Evolutionary conservation across 2,329 filamentous ascomycete species (phyloP), one percentile per base, ranked within the genome.

Genomic region (Malbranchea zuffiana): DNA sequence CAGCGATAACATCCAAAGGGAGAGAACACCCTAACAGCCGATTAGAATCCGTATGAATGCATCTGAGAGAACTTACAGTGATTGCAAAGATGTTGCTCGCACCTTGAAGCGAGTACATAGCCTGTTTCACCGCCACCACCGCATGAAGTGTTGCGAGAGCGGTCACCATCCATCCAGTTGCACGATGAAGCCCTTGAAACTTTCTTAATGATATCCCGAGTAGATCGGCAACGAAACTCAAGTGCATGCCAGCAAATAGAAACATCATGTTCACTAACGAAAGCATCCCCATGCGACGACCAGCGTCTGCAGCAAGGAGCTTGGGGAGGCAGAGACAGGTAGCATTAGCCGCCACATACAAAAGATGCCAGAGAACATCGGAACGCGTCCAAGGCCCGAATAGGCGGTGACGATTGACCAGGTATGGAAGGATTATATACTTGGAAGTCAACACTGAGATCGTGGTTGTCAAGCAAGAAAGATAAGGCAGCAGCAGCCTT

Each of bases 161-260:
- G 15, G 27, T 32, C 27, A 25, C n/a, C 32, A 40, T 40, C 18
- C 32, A 40, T 3, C 23, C 13, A 8, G 23, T 18, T 6, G 32
- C 32, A 12, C 37, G 24, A 32, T 40, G 37, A 13, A 29, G 17
- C n/a, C 24, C 24, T 13, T 18, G 37, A 36, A 21, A 40, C 13
- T 11, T 40, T 20, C 23, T 19, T 23, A 40, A 25, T 6, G 37
- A 36, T 23, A 40, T 24, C 18, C 32, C 23, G 28, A 40, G 32
- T 3, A 40, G 13, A 36, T 40, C 23, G 12, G 37, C 37, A 30
- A 36, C 32, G 36, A 40, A 36, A 27, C 37, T 36, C 19, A 40
- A 18, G 8, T 40, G 32, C 23, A 35, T 11, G 3, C 16, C 12
- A 16, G 16, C 10, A n/a, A 35, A 25, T 11, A 40, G 37, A 17